Conservation (phyloP, 306 rosid genomes). For the Geum urbanum region DNA sequence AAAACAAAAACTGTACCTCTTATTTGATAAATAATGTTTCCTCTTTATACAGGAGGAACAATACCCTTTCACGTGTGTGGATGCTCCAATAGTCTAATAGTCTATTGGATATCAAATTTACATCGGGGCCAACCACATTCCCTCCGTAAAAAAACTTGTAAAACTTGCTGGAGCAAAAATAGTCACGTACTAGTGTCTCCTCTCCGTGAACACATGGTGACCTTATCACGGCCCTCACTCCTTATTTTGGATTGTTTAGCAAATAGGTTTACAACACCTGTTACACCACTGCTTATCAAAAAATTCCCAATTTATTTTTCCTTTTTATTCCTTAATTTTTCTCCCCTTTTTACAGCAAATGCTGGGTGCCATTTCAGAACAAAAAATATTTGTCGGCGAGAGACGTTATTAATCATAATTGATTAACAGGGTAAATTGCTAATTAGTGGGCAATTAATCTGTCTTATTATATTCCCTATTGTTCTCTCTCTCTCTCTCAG, state of each 20-base stretch:
- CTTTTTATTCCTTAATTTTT: neutral
- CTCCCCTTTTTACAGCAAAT: neutral
- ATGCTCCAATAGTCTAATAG: no score
- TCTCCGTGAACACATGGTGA: neutral
- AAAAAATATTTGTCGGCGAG: conserved; percentile 78
- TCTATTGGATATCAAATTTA: no score
- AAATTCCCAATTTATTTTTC: neutral
- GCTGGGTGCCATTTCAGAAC: conserved; percentile 51
- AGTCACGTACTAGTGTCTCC: neutral
- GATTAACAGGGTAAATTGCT: conserved; percentile 29
- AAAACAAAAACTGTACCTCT: no score
- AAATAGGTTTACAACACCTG: conserved; percentile 20
- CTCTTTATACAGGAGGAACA: no score
- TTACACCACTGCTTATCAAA: conserved; percentile 13
- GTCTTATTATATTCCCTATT: neutral
- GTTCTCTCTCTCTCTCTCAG: neutral
- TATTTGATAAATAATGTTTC: no score
- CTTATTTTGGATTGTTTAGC: neutral
- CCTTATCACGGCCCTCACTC: neutral
- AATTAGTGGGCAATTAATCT: conserved; percentile 39
- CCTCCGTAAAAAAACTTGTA: no score
- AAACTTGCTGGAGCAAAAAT: no score
- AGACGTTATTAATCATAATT: conserved; percentile 71
- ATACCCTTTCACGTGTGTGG: no score
- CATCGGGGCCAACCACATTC: no score